Percentiles rank a stretch among this genome's conserved stretches.
phyloP scores from a whole-genome alignment of 208 protist genomes.

The Trypanosoma conorhini region DNA sequence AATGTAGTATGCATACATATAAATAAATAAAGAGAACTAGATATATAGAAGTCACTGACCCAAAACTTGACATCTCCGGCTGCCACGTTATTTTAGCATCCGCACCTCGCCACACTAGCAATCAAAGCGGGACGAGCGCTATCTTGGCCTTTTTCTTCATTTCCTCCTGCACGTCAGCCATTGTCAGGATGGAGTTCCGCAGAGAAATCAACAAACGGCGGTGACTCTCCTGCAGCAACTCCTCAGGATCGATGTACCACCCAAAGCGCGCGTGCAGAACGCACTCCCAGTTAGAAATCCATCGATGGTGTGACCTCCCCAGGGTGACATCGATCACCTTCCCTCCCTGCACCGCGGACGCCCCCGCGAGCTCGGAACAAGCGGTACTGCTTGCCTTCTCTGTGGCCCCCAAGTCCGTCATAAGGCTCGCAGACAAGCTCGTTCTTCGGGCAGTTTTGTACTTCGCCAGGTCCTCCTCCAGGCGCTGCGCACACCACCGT shows the following conservation, averaged over 20 bases:
- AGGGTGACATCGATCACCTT: slow-evolving; percentile 5
- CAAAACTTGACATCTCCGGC: not conserved
- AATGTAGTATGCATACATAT: not conserved
- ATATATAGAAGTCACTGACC: not conserved
- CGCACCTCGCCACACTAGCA: not conserved
- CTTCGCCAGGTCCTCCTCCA: slow-evolving; percentile 28
- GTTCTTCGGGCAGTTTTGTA: not conserved
- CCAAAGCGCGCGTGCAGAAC: slow-evolving; percentile 49
- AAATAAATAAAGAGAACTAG: not conserved
- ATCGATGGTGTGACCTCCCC: slow-evolving; percentile 1
- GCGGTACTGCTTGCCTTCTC: not conserved
- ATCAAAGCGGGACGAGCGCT: not conserved
- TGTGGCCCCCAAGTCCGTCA: not conserved
- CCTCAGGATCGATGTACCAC: slow-evolving; percentile 81
- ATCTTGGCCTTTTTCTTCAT: slow-evolving; percentile 36
- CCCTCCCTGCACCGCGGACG: not conserved
- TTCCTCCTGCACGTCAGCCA: slow-evolving; percentile 65
- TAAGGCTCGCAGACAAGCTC: not conserved
- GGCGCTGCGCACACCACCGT: slow-evolving; percentile 44
- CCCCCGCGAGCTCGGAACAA: not conserved
- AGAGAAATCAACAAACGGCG: slow-evolving; percentile 62
- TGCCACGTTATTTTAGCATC: not conserved
- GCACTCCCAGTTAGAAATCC: slow-evolving; percentile 24
- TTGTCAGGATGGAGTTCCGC: slow-evolving; percentile 57
- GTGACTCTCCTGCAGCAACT: slow-evolving; percentile 76